A percentile compares a stretch with the other conserved stretches of the same genome.
phyloP scores from a whole-genome alignment of 495 filamentous ascomycete species.

The Aspergillus baeticus region DNA sequence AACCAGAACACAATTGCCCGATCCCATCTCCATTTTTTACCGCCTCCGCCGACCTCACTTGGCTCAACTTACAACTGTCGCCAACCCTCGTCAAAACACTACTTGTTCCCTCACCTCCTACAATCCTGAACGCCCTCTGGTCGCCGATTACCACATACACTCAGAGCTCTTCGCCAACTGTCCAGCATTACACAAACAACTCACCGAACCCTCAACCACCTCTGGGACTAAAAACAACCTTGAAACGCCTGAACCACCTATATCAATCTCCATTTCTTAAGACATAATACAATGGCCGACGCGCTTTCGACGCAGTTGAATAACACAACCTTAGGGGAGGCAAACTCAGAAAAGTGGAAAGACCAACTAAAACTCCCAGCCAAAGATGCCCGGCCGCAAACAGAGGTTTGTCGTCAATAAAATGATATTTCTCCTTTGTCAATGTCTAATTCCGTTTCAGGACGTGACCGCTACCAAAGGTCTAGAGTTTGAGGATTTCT shows the following conservation, averaged over 20 bases:
- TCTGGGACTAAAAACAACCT: no score
- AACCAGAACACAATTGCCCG: neutral
- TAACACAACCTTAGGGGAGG: conserved; percentile 66
- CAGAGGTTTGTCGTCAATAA: conserved; percentile 65
- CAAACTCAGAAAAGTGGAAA: conserved; percentile 69
- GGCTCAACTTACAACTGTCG: no score
- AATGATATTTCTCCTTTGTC: conserved; percentile 2
- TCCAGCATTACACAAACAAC: no score
- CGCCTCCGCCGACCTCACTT: neutral
- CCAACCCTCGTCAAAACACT: no score
- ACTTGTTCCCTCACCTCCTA: no score
- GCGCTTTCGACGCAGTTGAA: conserved; percentile 67
- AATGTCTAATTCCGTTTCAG: conserved; percentile 40
- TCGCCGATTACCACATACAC: no score
- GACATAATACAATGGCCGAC: conserved; percentile 48
- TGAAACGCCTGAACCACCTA: neutral
- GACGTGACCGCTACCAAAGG: conserved; percentile 98
- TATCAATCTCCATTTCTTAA: no score
- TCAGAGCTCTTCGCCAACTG: no score
- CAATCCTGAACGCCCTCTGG: no score
- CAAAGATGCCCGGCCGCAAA: conserved; percentile 87
- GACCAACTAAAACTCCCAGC: conserved; percentile 71
- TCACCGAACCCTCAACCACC: no score
- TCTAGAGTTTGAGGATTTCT: conserved; percentile 95
- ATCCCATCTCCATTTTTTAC: conserved; percentile 7